Evolutionary conservation across 768 basidiomycete species (phyloP).

Genomic region (Psilocybe cubensis): DNA sequence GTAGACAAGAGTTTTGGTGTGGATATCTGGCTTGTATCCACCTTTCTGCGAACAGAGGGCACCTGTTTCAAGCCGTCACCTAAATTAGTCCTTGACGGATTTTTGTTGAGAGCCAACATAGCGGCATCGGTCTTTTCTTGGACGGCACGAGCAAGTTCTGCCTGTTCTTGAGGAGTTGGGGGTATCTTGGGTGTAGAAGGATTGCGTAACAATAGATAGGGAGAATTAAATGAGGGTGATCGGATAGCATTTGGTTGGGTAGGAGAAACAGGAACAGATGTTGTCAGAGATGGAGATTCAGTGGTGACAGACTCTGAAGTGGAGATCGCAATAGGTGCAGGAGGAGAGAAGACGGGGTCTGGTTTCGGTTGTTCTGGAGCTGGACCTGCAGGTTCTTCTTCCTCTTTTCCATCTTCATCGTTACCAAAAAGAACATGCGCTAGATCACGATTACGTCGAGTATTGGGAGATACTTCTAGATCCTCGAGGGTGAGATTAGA

Average conservation of each 20-base stretch:
- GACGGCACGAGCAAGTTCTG: constrained; percentile 65
- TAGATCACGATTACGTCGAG: constrained; percentile 73
- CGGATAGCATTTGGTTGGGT: constrained; percentile 26
- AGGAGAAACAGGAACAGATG: constrained; percentile 13
- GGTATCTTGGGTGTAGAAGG: constrained; percentile 47
- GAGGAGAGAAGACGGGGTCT: constrained; percentile 14
- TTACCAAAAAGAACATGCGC: constrained; percentile 75
- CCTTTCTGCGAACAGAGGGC: constrained; percentile 55
- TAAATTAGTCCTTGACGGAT: constrained; percentile 46
- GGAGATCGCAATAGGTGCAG: constrained; percentile 3
- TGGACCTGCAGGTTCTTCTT: too few relatives aligned
- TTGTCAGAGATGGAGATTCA: constrained; percentile 4
- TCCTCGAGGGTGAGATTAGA: constrained; percentile 27
- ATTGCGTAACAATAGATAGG: constrained; percentile 43
- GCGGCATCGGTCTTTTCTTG: constrained; percentile 72
- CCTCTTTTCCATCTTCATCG: constrained; percentile 37
- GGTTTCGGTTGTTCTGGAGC: constrained; percentile 12
- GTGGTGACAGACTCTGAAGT: constrained; percentile 6
- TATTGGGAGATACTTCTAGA: constrained; percentile 48
- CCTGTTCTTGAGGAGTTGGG: constrained; percentile 49
- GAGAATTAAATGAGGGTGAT: constrained; percentile 30
- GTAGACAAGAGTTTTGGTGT: constrained; percentile 68
- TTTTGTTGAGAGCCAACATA: constrained; percentile 59
- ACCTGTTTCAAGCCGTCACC: constrained; percentile 40
- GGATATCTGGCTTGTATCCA: constrained; percentile 67